phyloP scores from a whole-genome alignment of 164 flowering plant genomes.

The Tetracentron sinense region DNA sequence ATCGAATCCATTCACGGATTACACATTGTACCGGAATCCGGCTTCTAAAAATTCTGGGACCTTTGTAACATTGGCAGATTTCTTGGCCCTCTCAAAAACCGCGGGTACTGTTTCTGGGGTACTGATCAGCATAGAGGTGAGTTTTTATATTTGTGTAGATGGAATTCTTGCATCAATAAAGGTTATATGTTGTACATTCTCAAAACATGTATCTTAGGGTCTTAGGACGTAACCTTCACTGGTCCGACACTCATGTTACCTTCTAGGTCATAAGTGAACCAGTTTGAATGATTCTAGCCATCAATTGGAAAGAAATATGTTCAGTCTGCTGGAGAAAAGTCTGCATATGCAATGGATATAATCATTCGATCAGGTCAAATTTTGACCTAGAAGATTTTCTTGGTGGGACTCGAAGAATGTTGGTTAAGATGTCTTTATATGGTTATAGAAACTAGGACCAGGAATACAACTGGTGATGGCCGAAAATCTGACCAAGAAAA shows the following conservation, averaged over 20 bases:
- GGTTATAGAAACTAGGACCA: not conserved
- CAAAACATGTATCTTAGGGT: no score
- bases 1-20: slow-evolving; percentile 19
- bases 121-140: slow-evolving; percentile 37
- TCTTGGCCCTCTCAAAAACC: slow-evolving; percentile 26
- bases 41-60: slow-evolving; percentile 30
- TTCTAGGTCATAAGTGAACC: no score
- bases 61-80: slow-evolving; percentile 27
- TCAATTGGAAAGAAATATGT: not conserved
- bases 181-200: no score
- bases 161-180: not conserved
- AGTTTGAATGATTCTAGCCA: no score
- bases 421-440: not conserved
- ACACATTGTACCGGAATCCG: slow-evolving; percentile 26
- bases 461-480: not conserved
- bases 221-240: no score
- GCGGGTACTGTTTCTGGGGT: slow-evolving; percentile 29
- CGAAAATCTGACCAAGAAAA: not conserved
- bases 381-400: not conserved
- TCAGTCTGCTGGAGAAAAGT: not conserved
- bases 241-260: no score
- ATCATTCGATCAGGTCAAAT: no score
- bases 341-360: no score
- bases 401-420: not conserved
- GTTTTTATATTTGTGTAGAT: slow-evolving; percentile 3